Evolutionary conservation across 23 red algal species (phyloP).

Genomic region (Gracilariopsis chorda): DNA sequence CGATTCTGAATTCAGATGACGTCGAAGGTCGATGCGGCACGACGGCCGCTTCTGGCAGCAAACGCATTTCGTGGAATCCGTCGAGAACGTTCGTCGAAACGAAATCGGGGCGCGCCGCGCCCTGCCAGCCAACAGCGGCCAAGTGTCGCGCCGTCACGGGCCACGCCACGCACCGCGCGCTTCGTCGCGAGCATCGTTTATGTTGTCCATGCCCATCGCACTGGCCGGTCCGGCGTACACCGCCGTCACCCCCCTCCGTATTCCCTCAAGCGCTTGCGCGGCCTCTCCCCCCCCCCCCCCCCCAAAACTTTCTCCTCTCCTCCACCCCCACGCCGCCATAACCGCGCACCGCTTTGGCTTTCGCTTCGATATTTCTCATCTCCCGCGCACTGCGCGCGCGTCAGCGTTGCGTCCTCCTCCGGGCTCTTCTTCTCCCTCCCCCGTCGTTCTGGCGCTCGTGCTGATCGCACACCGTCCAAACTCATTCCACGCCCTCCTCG

Average conservation of each 20-base stretch:
- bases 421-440: background rate
- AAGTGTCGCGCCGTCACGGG: background rate
- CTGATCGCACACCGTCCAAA: slow-evolving; percentile 8
- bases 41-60: too few relatives aligned
- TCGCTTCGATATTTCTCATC: background rate
- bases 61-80: too few relatives aligned
- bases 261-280: background rate
- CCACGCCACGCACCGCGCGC: background rate
- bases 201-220: too few relatives aligned
- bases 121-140: background rate
- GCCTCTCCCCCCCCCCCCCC: background rate
- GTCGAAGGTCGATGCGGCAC: too few relatives aligned
- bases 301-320: background rate
- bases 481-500: background rate
- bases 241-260: background rate
- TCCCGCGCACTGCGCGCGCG: background rate
- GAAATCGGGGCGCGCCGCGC: background rate
- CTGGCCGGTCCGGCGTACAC: too few relatives aligned
- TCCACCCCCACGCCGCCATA: background rate
- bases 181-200: too few relatives aligned
- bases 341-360: too few relatives aligned
- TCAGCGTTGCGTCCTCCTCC: background rate
- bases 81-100: background rate
- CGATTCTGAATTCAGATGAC: too few relatives aligned
- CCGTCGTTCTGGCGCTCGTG: background rate